Percentiles rank a stretch among this genome's conserved stretches.
phyloP scores from a whole-genome alignment of 306 rosid species.

The Rosa multiflora region DNA sequence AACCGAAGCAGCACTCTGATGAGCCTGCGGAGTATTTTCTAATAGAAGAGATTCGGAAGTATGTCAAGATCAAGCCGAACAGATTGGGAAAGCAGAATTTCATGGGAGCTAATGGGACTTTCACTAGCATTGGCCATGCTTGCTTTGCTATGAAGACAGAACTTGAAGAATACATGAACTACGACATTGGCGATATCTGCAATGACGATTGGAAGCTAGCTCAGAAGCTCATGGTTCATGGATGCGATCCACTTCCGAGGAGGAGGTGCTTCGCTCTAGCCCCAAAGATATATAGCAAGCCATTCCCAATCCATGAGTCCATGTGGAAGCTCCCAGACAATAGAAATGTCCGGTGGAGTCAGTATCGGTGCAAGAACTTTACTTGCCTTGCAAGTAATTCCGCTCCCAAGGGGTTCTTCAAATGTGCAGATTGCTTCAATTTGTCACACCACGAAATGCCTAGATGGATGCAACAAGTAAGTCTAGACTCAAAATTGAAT shows the following conservation, averaged over 20 bases:
- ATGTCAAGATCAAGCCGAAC: constrained; percentile 64
- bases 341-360: constrained; percentile 75
- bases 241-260: constrained; percentile 80
- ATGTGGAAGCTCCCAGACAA: constrained; percentile 72
- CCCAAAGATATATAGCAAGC: constrained; percentile 51
- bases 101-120: constrained; percentile 82
- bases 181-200: constrained; percentile 74
- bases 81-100: constrained; percentile 69
- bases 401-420: constrained; percentile 59
- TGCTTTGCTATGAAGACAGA: constrained; percentile 65
- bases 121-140: constrained; percentile 75
- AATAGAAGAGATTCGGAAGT: constrained; percentile 70
- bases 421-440: constrained; percentile 74
- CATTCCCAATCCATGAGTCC: constrained; percentile 50
- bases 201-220: constrained; percentile 81
- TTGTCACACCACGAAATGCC: constrained; percentile 60
- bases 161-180: constrained; percentile 76
- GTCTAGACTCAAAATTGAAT: constrained; percentile 23
- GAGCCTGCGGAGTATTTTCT: constrained; percentile 60
- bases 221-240: constrained; percentile 80
- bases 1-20: constrained; percentile 35
- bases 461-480: constrained; percentile 47
- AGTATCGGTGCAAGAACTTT: constrained; percentile 67
- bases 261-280: constrained; percentile 66
- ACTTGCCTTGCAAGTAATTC: constrained; percentile 50